Evolutionary conservation across 495 filamentous ascomycete genomes (phyloP), one percentile per base, ranked within the genome.

Genomic region (Aspergillus olivimuriae): DNA sequence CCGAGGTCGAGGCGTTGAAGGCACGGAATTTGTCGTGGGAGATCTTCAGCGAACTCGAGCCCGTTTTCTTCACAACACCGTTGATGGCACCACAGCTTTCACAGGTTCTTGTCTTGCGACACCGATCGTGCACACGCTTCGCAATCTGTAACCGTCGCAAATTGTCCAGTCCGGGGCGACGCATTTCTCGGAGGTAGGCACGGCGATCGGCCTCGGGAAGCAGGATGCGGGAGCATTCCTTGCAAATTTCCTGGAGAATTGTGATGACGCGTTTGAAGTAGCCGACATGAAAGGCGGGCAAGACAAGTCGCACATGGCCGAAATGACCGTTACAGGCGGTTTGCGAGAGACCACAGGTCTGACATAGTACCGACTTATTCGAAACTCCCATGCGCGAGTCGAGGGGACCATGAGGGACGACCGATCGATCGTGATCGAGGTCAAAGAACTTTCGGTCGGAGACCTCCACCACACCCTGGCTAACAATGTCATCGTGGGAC

Each of bases 271-370:
- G 84, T 55, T 86, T 90, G 55, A 97, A 82, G 55, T 95, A 98
- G 43, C 92, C 92, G 48, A 97, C 86, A 57, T 97, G 92, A 53
- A 96, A 95, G 20, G 84, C 84, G 4, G 92, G 92, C 9, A 98
- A 73, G 6, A 89, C 87, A 16, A 98, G 76, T 58, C 83, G 77
- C 46, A 97, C 81, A 65, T 95, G 84, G 31, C 92, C 92, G 48
- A 96, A 98, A 64, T 98, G 92, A 18, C 92, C 92, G 48, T 89
- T 90, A 61, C 92, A 98, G 34, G 80, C 73, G 43, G 86, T 74
- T 31, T 96, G 68, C 8, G 75, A 72, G 46, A 82, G 75, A 35
- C 83, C 80, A 62, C 92, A 98, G 16, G 92, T 97, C 42, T 80
- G 73, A 63, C 92, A 98, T 26, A 60, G 66, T 28, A 73, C 81